These are phyloP conservation scores for Babesia bigemina DNA, from an alignment of 169 alveolate genomes.

Conservation along the genomic window DNA sequence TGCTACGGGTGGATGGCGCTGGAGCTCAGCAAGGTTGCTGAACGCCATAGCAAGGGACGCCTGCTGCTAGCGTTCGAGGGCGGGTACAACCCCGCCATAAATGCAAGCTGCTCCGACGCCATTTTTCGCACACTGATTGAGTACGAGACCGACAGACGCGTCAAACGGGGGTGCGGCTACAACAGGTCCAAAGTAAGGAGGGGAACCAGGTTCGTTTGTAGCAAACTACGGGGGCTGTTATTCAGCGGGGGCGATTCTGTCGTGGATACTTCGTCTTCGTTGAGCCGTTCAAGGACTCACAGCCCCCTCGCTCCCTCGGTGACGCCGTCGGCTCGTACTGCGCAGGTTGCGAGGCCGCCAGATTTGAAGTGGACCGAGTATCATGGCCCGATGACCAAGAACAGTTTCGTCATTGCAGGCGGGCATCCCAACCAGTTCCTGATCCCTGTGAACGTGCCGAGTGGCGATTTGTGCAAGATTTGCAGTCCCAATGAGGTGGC, in stretches of 20 bases:
- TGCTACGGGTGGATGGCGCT: conserved; percentile 89
- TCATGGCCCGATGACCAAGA: conserved; percentile 3
- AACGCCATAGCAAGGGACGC: conserved; percentile 86
- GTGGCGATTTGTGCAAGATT: conserved; percentile 62
- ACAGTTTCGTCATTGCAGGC: conserved; percentile 60
- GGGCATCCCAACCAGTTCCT: conserved; percentile 77
- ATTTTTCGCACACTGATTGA: conserved; percentile 57
- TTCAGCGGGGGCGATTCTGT: background rate
- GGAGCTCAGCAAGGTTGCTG: conserved; percentile 86
- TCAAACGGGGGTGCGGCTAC: background rate
- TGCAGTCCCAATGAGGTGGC: conserved; percentile 67
- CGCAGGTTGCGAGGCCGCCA: background rate
- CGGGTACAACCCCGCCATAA: conserved; percentile 82
- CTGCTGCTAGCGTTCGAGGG: conserved; percentile 91
- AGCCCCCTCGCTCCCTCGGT: background rate
- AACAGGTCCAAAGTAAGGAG: conserved; percentile 3
- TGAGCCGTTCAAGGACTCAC: background rate
- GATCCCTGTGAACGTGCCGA: conserved; percentile 51
- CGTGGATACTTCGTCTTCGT: background rate
- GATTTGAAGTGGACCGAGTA: conserved; percentile 22
- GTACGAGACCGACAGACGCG: conserved; percentile 30
- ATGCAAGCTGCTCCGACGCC: conserved; percentile 64
- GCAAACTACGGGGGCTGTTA: background rate
- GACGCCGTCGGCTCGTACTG: background rate
- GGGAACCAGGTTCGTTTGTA: background rate